Evolutionary conservation across 129 eudicot genomes (phyloP).

Genomic region (Smallanthus sonchifolius): DNA sequence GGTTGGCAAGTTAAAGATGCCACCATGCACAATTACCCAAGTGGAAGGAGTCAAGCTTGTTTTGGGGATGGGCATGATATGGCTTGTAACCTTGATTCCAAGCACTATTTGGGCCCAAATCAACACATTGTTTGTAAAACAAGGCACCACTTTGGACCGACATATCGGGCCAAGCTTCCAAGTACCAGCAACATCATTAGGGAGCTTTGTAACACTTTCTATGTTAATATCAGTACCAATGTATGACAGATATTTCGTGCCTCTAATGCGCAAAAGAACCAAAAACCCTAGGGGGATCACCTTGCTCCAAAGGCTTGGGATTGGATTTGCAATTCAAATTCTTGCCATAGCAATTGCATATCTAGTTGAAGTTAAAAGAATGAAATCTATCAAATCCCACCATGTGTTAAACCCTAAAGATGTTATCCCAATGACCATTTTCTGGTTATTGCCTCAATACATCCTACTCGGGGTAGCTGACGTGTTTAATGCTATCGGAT

Average conservation of each 20-base stretch:
- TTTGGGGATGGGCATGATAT: slow-evolving; percentile 72
- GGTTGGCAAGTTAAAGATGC: slow-evolving; percentile 18
- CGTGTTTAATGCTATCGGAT: slow-evolving; percentile 72
- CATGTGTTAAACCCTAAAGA: slow-evolving; percentile 31
- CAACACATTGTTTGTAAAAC: slow-evolving; percentile 91
- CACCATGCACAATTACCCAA: slow-evolving; percentile 79
- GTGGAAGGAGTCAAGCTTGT: slow-evolving; percentile 82
- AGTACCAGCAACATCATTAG: slow-evolving; percentile 81
- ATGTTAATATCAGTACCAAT: slow-evolving; percentile 64
- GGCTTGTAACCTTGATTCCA: slow-evolving; percentile 75
- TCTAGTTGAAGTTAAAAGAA: slow-evolving; percentile 51
- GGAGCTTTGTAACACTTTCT: slow-evolving; percentile 71
- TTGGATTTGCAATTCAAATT: slow-evolving; percentile 66
- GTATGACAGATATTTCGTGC: slow-evolving; percentile 73
- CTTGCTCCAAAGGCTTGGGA: slow-evolving; percentile 66
- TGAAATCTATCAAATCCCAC: slow-evolving; percentile 41
- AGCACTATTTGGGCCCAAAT: slow-evolving; percentile 95
- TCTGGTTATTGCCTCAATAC: slow-evolving; percentile 76
- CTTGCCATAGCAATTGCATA: slow-evolving; percentile 71
- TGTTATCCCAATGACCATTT: slow-evolving; percentile 63
- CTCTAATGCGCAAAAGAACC: slow-evolving; percentile 56
- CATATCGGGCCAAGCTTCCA: slow-evolving; percentile 51
- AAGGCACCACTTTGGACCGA: slow-evolving; percentile 86
- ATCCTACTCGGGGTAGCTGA: slow-evolving; percentile 71
- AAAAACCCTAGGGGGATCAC: slow-evolving; percentile 89